These are phyloP conservation scores for Acanthamoeba polyphaga DNA, from an alignment of 208 protist species.

Conservation along the genomic window DNA sequence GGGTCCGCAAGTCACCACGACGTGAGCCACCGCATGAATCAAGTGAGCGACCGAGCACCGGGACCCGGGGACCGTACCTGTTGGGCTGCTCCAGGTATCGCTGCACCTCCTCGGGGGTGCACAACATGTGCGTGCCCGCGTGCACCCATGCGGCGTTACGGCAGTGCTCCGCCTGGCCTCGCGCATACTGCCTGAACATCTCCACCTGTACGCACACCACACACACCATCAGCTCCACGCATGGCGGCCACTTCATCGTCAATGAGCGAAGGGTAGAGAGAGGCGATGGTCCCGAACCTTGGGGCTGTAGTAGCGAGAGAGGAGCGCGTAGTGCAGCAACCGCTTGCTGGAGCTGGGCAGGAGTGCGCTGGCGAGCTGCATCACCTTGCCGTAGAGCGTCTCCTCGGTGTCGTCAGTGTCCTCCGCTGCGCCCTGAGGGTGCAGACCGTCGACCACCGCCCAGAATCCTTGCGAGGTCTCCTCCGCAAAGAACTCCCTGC, in stretches of 20 bases:
- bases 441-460: background rate
- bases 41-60: no score
- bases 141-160: constrained; percentile 1
- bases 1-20: background rate
- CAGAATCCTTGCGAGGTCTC: background rate
- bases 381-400: background rate
- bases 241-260: background rate
- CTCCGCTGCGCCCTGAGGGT: background rate
- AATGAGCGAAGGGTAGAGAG: background rate
- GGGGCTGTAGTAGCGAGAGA: constrained; percentile 44
- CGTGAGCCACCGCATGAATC: no score
- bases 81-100: background rate
- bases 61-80: background rate
- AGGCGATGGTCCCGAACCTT: background rate
- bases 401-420: background rate
- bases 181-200: constrained; percentile 31
- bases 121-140: background rate
- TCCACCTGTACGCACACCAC: background rate
- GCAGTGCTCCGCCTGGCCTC: background rate
- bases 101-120: constrained; percentile 10
- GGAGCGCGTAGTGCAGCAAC: constrained; percentile 15
- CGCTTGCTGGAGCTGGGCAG: background rate
- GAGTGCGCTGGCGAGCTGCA: background rate
- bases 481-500: constrained; percentile 50
- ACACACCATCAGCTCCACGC: background rate